Conservation (phyloP, 805 yeast genomes). For the Ogataea salicorniae region DNA sequence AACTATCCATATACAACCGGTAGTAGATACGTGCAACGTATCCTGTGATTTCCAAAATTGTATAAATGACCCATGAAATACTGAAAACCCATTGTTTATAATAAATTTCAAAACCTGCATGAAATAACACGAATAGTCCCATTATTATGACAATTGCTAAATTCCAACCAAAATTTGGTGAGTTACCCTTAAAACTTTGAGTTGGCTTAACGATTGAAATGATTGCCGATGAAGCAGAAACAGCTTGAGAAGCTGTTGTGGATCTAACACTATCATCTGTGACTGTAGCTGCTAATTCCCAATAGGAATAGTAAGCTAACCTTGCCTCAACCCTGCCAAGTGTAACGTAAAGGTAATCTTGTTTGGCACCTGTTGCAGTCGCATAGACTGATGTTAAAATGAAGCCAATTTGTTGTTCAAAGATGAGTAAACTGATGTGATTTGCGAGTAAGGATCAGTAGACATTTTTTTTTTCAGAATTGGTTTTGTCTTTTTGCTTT, state of each 20-base stretch:
- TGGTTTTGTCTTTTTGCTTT: too few species aligned
- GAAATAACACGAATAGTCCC: conserved; percentile 38
- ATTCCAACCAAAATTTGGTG: conserved; percentile 51
- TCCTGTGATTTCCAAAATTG: conserved; percentile 58
- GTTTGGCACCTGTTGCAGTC: too few species aligned
- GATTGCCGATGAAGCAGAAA: conserved; percentile 18
- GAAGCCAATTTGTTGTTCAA: too few species aligned
- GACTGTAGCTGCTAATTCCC: too few species aligned
- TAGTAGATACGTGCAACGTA: conserved; percentile 52
- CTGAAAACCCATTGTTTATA: conserved; percentile 60
- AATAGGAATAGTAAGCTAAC: too few species aligned
- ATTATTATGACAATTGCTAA: conserved; percentile 47
- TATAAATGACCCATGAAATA: conserved; percentile 46
- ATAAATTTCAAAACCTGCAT: conserved; percentile 36
- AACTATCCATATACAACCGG: conserved; percentile 26
- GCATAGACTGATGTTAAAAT: too few species aligned
- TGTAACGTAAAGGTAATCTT: too few species aligned
- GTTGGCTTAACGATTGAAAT: conserved; percentile 17
- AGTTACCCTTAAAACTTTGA: conserved; percentile 31
- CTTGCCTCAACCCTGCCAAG: too few species aligned
- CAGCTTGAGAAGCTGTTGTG: conserved; percentile 1
- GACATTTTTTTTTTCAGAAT: too few species aligned
- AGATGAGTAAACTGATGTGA: too few species aligned
- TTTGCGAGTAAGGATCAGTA: too few species aligned
- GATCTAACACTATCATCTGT: neutral